Evolutionary conservation across 2,329 filamentous ascomycete genomes (phyloP), one percentile per base, ranked within the genome.

Genomic region (Aspergillus sp.): DNA sequence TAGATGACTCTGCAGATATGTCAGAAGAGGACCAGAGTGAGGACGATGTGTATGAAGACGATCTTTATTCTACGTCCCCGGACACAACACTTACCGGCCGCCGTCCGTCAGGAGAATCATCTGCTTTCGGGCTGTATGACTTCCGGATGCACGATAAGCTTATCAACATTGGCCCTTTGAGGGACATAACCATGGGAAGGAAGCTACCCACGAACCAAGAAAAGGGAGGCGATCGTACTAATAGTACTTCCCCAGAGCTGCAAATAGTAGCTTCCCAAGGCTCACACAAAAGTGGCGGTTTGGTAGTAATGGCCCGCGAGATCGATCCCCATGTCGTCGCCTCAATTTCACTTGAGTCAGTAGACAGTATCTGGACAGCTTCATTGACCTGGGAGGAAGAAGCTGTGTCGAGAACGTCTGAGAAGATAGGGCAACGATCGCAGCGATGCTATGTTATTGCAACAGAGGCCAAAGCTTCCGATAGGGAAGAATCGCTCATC

Each of bases 401-500:
- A 8, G 80, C 80, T 11, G 72, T 83, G 2, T 78, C 84, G 5
- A 68, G 78, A 57, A 65, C 70, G 48, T 76, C 80, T 1, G 83
- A 87, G 44, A 83, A 84, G 3, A 48, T 21, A 2, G 63, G 62
- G n/a, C 85, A 89, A 64, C 88, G 89, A 52, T 25, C 57, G 66
- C 89, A 59, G 66, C 89, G 94, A 73, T 88, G 87, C 71, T 94
- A 91, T 70, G 87, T 96, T 81, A 91, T 97, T 66, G 86, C 94
- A 23, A 90, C 90, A 51, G 92, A 92, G 76, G 73, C 74, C 2
- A 82, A 86, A 8, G 84, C 86, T 51, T 77, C 86, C 19, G 89
- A 87, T 1, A 88, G 86, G 59, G 91, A 94, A 74, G 88, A 87
- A 47, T 94, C 91, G 0, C 87, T 91, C 58, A 88, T 96, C 2